These are phyloP conservation scores for Xylaria sp. DNA, from an alignment of 2,329 filamentous ascomycete genomes.

Conservation along the genomic window DNA sequence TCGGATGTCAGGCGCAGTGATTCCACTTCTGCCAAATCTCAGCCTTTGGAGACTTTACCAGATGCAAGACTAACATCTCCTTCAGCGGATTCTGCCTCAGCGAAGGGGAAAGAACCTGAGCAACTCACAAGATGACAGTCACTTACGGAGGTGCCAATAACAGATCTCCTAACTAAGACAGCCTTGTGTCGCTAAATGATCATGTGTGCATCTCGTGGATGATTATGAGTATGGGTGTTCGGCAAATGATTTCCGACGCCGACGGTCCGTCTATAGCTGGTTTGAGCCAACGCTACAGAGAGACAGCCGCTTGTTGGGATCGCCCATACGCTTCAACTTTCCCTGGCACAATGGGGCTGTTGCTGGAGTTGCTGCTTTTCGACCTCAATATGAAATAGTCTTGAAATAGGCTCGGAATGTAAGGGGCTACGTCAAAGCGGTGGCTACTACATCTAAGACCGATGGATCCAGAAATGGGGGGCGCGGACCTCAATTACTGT, in stretches of 20 bases:
- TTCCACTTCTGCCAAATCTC: constrained; percentile 40
- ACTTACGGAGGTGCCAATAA: background rate
- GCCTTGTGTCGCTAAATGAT: background rate
- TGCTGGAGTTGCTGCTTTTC: background rate
- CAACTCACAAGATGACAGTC: constrained; percentile 23
- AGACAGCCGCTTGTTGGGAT: background rate
- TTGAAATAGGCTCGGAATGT: background rate
- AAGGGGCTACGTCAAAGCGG: background rate
- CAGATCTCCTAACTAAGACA: background rate
- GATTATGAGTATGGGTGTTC: background rate
- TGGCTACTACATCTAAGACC: background rate
- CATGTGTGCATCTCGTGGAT: background rate
- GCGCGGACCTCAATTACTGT: background rate
- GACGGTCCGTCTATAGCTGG: background rate
- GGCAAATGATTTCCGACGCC: background rate
- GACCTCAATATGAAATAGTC: background rate
- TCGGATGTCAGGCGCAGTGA: constrained; percentile 54
- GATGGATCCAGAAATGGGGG: constrained; percentile 2
- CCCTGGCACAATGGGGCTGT: background rate
- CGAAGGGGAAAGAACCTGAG: constrained; percentile 30
- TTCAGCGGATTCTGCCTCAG: constrained; percentile 25
- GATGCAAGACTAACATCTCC: constrained; percentile 45
- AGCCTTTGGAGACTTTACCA: constrained; percentile 48
- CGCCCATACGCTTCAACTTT: background rate
- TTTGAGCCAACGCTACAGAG: background rate